Evolutionary conservation across 2,329 filamentous ascomycete genomes (phyloP).

Genomic region (Arthrocladium fulminans): DNA sequence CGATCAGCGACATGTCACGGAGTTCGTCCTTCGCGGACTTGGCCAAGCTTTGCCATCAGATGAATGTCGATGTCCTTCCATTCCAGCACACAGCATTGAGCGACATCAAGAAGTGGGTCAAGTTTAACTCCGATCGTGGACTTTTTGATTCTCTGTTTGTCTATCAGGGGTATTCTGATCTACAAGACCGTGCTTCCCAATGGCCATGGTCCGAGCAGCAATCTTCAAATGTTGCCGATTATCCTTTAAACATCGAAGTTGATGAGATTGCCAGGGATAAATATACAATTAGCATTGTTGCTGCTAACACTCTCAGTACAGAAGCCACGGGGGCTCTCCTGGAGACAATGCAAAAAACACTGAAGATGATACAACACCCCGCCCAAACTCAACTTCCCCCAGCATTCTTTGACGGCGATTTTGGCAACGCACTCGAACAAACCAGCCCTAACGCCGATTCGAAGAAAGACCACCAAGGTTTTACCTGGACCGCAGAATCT

Average conservation of each 20-base stretch:
- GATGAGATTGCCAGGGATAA: constrained; percentile 42
- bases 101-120: constrained; percentile 71
- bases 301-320: constrained; percentile 23
- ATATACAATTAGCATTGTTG: constrained; percentile 52
- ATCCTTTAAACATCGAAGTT: constrained; percentile 69
- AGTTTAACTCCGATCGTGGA: constrained; percentile 43
- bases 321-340: constrained; percentile 34
- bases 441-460: background rate
- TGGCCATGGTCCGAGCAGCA: constrained; percentile 49
- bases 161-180: constrained; percentile 52
- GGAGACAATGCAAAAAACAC: constrained; percentile 28
- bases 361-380: constrained; percentile 6
- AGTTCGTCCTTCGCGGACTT: constrained; percentile 51
- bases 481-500: background rate
- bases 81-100: constrained; percentile 74
- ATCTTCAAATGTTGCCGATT: constrained; percentile 50
- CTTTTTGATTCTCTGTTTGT: constrained; percentile 78
- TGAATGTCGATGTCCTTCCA: constrained; percentile 57
- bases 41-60: constrained; percentile 58
- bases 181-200: constrained; percentile 20
- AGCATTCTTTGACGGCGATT: background rate
- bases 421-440: background rate
- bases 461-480: background rate
- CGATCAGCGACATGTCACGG: constrained; percentile 35
- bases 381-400: background rate